phyloP scores from a whole-genome alignment of 345 rosid species.

The Eucalyptus curtisii region DNA sequence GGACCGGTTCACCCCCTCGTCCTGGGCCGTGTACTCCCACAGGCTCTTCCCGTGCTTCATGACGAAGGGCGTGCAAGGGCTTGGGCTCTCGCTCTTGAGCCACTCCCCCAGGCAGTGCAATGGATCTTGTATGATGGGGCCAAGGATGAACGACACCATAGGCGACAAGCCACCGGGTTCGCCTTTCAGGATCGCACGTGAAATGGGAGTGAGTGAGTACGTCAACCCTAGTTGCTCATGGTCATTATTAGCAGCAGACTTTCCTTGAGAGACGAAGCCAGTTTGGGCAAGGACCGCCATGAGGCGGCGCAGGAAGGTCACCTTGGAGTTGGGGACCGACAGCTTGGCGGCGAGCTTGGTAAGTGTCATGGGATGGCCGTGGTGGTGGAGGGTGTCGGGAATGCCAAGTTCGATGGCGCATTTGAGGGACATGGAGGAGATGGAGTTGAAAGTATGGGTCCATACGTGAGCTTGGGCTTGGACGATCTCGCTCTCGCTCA shows the following conservation, averaged over 20 bases:
- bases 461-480: conserved; percentile 24
- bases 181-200: conserved; percentile 12
- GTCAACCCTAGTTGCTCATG: background rate
- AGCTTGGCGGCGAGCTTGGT: conserved; percentile 11
- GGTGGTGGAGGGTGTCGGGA: conserved; percentile 28
- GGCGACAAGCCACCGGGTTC: conserved; percentile 14
- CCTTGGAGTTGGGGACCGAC: conserved; percentile 7
- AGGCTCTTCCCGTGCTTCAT: conserved; percentile 12
- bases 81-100: conserved; percentile 6
- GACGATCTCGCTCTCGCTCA: background rate
- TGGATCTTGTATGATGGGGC: conserved; percentile 6
- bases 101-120: conserved; percentile 15
- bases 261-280: conserved; percentile 16
- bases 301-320: conserved; percentile 6
- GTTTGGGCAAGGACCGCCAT: conserved; percentile 31
- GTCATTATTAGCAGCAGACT: background rate
- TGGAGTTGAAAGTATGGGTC: conserved; percentile 19
- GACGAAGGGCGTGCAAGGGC: conserved; percentile 4
- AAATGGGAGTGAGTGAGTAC: conserved; percentile 17
- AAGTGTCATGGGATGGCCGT: conserved; percentile 26
- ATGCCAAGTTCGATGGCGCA: conserved; percentile 34
- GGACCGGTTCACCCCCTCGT: background rate
- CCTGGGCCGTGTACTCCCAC: conserved; percentile 1
- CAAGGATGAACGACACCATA: conserved; percentile 4
- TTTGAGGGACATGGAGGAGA: conserved; percentile 30